Evolutionary conservation across 371 early-diverging fungal species (phyloP).

Genomic region (Capniomyces stellatus): DNA sequence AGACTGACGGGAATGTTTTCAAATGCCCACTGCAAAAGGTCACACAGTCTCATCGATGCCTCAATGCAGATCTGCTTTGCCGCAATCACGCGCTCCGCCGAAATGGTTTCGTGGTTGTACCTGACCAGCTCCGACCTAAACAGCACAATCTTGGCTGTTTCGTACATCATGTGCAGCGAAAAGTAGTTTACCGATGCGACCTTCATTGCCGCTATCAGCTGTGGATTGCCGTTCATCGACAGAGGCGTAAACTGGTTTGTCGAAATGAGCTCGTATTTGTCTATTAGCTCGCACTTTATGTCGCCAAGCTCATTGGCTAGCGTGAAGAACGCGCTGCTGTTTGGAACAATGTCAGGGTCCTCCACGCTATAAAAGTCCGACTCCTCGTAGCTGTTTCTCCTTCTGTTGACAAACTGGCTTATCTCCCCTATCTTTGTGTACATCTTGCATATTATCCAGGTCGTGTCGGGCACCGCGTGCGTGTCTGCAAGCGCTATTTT

Average conservation of each 20-base stretch:
- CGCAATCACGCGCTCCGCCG: conserved; percentile 8
- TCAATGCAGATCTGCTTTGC: conserved; percentile 23
- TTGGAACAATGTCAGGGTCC: conserved; percentile 13
- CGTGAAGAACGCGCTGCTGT: conserved; percentile 18
- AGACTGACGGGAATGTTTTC: conserved; percentile 22
- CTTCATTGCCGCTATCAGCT: neutral
- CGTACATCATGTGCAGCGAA: conserved; percentile 20
- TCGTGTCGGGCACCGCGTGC: neutral
- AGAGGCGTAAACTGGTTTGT: neutral
- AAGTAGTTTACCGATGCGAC: conserved; percentile 11
- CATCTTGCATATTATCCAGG: conserved; percentile 4
- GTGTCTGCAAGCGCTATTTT: neutral
- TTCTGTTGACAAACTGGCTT: conserved; percentile 21
- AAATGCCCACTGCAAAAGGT: conserved; percentile 23
- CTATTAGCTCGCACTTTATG: conserved; percentile 3
- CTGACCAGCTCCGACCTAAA: conserved; percentile 24
- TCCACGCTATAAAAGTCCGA: conserved; percentile 9
- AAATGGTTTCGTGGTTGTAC: conserved; percentile 18
- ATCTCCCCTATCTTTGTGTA: conserved; percentile 11
- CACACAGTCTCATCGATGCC: conserved; percentile 19
- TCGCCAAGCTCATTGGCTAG: conserved; percentile 21
- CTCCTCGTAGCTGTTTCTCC: conserved; percentile 8
- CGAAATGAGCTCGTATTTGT: conserved; percentile 3
- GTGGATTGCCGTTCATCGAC: neutral
- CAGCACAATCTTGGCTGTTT: conserved; percentile 23